phyloP scores from a whole-genome alignment of 2,329 filamentous ascomycete genomes.

The Bertia moriformis region DNA sequence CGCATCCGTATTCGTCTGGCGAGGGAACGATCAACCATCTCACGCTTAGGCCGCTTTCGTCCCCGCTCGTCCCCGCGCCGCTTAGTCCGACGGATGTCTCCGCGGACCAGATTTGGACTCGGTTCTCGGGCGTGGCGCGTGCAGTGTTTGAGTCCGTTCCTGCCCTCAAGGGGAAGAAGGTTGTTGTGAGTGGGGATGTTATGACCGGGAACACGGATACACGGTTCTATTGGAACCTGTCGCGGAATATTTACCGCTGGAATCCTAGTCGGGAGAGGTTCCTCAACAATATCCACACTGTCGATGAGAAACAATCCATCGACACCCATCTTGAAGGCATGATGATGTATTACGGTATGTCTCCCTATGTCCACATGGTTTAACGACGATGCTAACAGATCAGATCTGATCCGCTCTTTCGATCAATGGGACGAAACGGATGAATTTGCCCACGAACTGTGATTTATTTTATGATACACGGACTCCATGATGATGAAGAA shows the following conservation, averaged over 20 bases:
- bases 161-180: neutral
- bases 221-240: constrained; percentile 2
- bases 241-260: constrained; percentile 10
- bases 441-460: neutral
- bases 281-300: constrained; percentile 8
- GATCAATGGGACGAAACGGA: neutral
- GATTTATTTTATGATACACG: too few species aligned
- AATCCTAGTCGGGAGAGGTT: constrained; percentile 7
- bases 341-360: neutral
- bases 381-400: too few species aligned
- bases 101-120: constrained; percentile 18
- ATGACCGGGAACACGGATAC: constrained; percentile 1
- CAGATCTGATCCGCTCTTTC: neutral
- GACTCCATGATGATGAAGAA: too few species aligned
- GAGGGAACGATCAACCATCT: constrained; percentile 7
- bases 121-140: constrained; percentile 9
- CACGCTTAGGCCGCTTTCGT: constrained; percentile 8
- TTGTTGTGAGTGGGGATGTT: neutral
- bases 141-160: neutral
- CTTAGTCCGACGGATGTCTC: constrained; percentile 18
- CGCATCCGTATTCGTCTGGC: constrained; percentile 24
- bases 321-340: constrained; percentile 8
- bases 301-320: constrained; percentile 10
- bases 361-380: too few species aligned
- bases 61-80: neutral